Evolutionary conservation across 2,329 filamentous ascomycete species (phyloP).

Genomic region (Ciborinia camelliae): DNA sequence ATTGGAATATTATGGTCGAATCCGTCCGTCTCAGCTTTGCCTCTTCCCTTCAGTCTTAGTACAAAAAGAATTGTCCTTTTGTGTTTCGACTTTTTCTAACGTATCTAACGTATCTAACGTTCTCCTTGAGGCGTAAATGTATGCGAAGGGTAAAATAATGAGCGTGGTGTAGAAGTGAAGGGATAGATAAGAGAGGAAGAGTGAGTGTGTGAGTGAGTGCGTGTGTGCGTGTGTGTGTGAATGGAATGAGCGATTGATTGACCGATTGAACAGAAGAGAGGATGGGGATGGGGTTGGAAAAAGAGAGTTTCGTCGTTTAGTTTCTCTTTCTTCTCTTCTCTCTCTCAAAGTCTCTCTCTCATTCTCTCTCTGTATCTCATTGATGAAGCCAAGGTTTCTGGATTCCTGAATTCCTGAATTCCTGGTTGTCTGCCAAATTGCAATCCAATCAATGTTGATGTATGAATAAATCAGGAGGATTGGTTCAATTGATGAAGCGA

Average conservation of each 20-base stretch:
- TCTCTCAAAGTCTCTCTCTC: not conserved
- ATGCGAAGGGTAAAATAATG: not conserved
- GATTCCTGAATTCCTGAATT: not conserved
- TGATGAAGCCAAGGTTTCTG: not conserved
- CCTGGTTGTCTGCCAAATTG: not conserved
- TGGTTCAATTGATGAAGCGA: constrained; percentile 9
- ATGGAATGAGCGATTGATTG: not conserved
- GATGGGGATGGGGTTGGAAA: not conserved
- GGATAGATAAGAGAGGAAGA: not conserved
- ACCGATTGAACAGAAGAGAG: not conserved
- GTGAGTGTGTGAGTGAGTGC: not conserved
- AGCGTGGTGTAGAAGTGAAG: constrained; percentile 3
- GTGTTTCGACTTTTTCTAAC: not conserved
- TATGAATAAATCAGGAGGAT: constrained; percentile 1
- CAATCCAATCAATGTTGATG: constrained; percentile 8
- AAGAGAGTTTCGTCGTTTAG: not conserved
- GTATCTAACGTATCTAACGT: not conserved
- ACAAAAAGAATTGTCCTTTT: not conserved
- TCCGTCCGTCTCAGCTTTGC: not conserved
- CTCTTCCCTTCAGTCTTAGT: not conserved
- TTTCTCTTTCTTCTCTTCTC: not conserved
- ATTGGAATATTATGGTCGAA: not conserved
- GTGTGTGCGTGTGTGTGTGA: not conserved
- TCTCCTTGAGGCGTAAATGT: not conserved
- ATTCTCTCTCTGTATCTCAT: not conserved